Evolutionary conservation across 1,284 basidiomycete species (phyloP).

Genomic region (Ustilago cynodontis): DNA sequence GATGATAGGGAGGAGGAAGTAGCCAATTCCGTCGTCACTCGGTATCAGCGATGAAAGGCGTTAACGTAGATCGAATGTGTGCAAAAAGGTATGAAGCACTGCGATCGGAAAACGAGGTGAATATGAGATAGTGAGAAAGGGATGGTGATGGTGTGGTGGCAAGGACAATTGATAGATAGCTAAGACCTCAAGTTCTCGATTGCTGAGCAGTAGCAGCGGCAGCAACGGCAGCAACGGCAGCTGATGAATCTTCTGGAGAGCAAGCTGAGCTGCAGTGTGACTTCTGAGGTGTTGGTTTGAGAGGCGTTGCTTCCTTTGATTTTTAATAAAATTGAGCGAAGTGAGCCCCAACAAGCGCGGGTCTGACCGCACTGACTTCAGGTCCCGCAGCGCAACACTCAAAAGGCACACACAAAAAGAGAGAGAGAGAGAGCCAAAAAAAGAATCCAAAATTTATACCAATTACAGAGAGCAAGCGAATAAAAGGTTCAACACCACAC

Average conservation of each 20-base stretch:
- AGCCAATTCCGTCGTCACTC: constrained; percentile 52
- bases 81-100: constrained; percentile 7
- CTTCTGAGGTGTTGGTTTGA: constrained; percentile 5
- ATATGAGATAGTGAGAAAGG: background rate
- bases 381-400: constrained; percentile 23
- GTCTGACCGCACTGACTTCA: constrained; percentile 12
- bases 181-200: background rate
- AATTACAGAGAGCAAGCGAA: background rate
- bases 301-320: too few species aligned
- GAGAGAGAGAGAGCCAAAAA: constrained; percentile 10
- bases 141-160: constrained; percentile 32
- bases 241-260: background rate
- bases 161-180: constrained; percentile 6
- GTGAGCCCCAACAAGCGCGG: constrained; percentile 36
- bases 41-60: constrained; percentile 26
- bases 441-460: background rate
- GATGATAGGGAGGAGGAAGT: constrained; percentile 8
- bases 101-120: constrained; percentile 16
- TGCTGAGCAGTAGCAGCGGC: constrained; percentile 6
- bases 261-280: background rate
- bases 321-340: background rate
- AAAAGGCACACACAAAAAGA: constrained; percentile 4
- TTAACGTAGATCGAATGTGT: constrained; percentile 13
- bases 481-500: background rate
- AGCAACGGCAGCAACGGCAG: background rate